Base-by-base conservation (phyloP, 2,329 filamentous ascomycete species). In the Blastomyces silverae region DNA sequence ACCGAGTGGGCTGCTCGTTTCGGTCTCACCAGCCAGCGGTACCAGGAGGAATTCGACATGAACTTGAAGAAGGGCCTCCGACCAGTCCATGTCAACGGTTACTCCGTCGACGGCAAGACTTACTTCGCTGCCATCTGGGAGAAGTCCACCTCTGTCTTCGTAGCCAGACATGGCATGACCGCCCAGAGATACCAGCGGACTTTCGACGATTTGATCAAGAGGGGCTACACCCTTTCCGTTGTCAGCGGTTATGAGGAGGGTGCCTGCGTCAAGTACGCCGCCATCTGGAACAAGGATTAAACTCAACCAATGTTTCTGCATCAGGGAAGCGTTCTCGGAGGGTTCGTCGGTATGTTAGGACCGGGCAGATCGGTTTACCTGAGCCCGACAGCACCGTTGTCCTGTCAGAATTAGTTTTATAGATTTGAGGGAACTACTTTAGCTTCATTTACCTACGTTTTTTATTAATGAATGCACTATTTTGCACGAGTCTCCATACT, bases 61-160 rank as follows among this genome's bases (percentile, higher is more conserved):
- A 64, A 64, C 28, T 59, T 58, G 53, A 44, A 34, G 17, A 50
- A 64, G 3, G 53, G 53, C 34, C 25, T 52, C 39, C 13, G 61
- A 34, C 61, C 63, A 28, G 31, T 65, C n/a, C 62, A 65, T 28
- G 60, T 67, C 11, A 57, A 63, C 15, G 63, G 63, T 11, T 67
- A 67, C 42, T 56, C 55, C 22, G 58, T 66, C 22, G 28, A 60
- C 34, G 63, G 65, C 65, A 61, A 60, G 28, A 55, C 25, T 34
- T 67, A 63, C 37, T 66, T 61, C 39, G 63, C 64, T 48, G 66
- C 59, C 48, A 66, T 67, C 64, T 67, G 64, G 64, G 63, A 66
- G n/a, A 61, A 65, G 28, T 57, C 42, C 3, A 50, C 57, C n/a
- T 28, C 28, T 25, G 63, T 44, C 20, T 68, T 66, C 62, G 25